Conservation (phyloP, 306 rosid genomes). For the Vachellia collinsii region DNA sequence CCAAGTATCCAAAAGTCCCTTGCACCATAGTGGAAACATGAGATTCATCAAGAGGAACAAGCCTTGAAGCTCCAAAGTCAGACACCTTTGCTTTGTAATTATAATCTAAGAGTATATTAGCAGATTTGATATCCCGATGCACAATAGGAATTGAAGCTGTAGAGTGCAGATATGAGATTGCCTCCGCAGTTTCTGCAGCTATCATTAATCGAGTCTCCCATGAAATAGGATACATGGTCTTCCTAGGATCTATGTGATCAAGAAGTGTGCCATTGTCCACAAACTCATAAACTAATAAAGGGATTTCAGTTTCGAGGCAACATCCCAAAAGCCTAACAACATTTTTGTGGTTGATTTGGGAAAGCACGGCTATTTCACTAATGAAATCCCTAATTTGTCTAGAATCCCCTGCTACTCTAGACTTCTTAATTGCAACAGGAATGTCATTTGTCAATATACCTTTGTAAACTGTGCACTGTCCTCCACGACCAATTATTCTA, state of each 20-base stretch:
- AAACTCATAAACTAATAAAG: conserved; percentile 23
- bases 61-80: conserved; percentile 49
- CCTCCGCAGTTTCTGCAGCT: conserved; percentile 41
- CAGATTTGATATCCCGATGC: conserved; percentile 42
- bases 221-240: neutral
- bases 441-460: neutral
- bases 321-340: conserved; percentile 21
- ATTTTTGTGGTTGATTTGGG: conserved; percentile 29
- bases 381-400: conserved; percentile 26
- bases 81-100: neutral
- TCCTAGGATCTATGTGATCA: neutral
- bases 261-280: conserved; percentile 29
- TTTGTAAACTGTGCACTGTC: conserved; percentile 15
- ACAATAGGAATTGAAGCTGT: conserved; percentile 40
- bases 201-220: conserved; percentile 29
- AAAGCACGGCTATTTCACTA: conserved; percentile 17
- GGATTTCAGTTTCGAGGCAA: conserved; percentile 17
- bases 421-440: conserved; percentile 20
- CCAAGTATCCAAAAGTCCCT: conserved; percentile 56
- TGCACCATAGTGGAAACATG: conserved; percentile 48
- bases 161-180: conserved; percentile 39
- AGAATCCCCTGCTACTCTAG: neutral
- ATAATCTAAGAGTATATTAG: conserved; percentile 43
- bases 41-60: conserved; percentile 49
- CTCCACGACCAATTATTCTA: conserved; percentile 15